phyloP scores from a whole-genome alignment of 805 yeast species.

The Starmerella etchellsii region DNA sequence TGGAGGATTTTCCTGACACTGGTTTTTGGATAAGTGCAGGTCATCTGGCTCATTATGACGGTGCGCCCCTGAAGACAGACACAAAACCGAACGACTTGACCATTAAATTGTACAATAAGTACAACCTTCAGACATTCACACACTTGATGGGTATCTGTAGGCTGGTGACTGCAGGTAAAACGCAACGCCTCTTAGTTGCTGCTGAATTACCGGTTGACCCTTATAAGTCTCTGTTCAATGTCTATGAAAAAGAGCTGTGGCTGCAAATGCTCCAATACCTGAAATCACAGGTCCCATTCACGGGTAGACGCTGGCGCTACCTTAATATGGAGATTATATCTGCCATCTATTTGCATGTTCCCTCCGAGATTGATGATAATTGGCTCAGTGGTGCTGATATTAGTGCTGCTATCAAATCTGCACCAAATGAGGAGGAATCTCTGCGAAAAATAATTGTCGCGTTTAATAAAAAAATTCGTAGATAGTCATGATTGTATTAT shows the following conservation, averaged over 20 bases:
- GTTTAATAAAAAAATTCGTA: slow-evolving; percentile 32
- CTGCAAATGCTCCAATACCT: slow-evolving; percentile 59
- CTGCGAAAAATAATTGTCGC: slow-evolving; percentile 64
- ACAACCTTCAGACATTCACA: slow-evolving; percentile 25
- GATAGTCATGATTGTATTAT: too few relatives aligned
- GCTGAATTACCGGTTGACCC: slow-evolving; percentile 49
- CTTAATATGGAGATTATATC: slow-evolving; percentile 89
- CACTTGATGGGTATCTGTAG: slow-evolving; percentile 46
- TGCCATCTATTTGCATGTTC: slow-evolving; percentile 65
- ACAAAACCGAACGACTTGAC: slow-evolving; percentile 7
- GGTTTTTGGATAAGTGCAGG: slow-evolving; percentile 1
- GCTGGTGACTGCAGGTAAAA: slow-evolving; percentile 48
- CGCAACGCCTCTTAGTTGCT: slow-evolving; percentile 58
- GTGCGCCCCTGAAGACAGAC: slow-evolving; percentile 6
- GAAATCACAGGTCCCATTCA: slow-evolving; percentile 73
- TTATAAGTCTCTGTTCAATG: slow-evolving; percentile 42
- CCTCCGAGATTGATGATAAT: slow-evolving; percentile 55
- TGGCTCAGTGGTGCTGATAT: slow-evolving; percentile 81
- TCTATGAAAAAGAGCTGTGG: slow-evolving; percentile 52
- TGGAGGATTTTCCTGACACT: slow-evolving; percentile 5
- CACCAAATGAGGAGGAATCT: slow-evolving; percentile 77
- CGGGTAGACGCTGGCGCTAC: slow-evolving; percentile 88
- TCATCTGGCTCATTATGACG: neutral
- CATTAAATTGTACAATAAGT: slow-evolving; percentile 11
- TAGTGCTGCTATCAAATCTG: slow-evolving; percentile 58